Conservation (phyloP, 768 basidiomycete species). For the Hericium coralloides region DNA sequence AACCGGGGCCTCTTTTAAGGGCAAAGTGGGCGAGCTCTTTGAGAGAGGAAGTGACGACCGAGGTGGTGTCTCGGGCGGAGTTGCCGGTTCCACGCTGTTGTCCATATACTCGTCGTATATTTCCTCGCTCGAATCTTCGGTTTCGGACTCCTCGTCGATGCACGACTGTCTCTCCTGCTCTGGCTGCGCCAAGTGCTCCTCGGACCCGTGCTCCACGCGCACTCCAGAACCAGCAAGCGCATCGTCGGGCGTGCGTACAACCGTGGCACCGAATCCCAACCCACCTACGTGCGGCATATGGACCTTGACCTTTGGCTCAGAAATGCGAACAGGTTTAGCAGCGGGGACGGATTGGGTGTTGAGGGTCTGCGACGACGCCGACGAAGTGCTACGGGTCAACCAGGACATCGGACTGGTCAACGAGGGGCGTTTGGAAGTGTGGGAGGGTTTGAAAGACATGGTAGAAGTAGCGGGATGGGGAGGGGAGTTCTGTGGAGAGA, state of each 20-base stretch:
- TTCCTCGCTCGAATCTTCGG: background rate
- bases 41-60: slow-evolving; percentile 18
- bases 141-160: background rate
- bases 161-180: background rate
- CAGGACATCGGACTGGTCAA: slow-evolving; percentile 34
- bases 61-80: slow-evolving; percentile 18
- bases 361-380: slow-evolving; percentile 18
- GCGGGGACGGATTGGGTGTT: slow-evolving; percentile 17
- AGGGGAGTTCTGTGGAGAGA: slow-evolving; percentile 5
- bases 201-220: slow-evolving; percentile 3
- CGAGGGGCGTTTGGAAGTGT: slow-evolving; percentile 25
- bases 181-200: background rate
- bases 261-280: slow-evolving; percentile 63
- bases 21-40: slow-evolving; percentile 13
- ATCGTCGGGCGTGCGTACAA: slow-evolving; percentile 76
- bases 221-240: slow-evolving; percentile 38
- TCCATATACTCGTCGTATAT: background rate
- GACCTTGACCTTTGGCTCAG: slow-evolving; percentile 33
- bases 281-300: slow-evolving; percentile 32
- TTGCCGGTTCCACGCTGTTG: slow-evolving; percentile 1
- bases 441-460: slow-evolving; percentile 17
- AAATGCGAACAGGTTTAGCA: slow-evolving; percentile 32
- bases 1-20: slow-evolving; percentile 17
- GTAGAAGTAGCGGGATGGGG: background rate
- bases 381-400: slow-evolving; percentile 31